phyloP scores from a whole-genome alignment of 768 basidiomycete species.

The Hygrophorus russula region DNA sequence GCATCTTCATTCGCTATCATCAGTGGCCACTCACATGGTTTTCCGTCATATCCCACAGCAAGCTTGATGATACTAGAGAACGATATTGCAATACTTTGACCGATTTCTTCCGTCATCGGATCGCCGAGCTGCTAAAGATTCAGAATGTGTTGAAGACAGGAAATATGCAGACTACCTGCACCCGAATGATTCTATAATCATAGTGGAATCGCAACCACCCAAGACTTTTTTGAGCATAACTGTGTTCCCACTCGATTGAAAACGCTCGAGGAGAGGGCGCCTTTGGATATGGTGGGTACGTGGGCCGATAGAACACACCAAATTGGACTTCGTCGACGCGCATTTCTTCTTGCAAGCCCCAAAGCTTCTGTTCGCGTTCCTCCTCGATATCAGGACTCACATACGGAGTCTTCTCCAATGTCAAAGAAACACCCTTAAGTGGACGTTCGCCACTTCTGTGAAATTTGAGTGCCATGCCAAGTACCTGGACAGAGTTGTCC shows the following conservation, averaged over 20 bases:
- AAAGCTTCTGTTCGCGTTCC: conserved; percentile 32
- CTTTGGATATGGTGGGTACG: conserved; percentile 18
- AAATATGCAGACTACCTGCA: conserved; percentile 32
- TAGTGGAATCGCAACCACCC: conserved; percentile 56
- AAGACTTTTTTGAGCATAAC: conserved; percentile 32
- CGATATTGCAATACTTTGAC: conserved; percentile 39
- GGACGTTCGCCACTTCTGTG: conserved; percentile 8
- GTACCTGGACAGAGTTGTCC: conserved; percentile 29
- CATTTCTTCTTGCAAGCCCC: conserved; percentile 33
- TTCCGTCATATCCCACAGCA: conserved; percentile 49
- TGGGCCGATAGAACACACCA: conserved; percentile 39
- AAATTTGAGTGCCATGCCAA: conserved; percentile 30
- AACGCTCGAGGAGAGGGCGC: conserved; percentile 32
- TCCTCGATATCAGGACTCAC: conserved; percentile 43
- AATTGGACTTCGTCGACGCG: conserved; percentile 58
- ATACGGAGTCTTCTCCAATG: conserved; percentile 44
- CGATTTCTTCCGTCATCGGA: conserved; percentile 35
- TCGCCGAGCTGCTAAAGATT: conserved; percentile 45
- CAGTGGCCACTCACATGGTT: conserved; percentile 42
- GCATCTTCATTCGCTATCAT: conserved; percentile 6
- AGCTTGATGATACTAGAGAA: conserved; percentile 52
- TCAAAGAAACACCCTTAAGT: conserved; percentile 14
- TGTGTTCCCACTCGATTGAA: conserved; percentile 59
- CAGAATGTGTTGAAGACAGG: background rate
- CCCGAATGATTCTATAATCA: conserved; percentile 52